phyloP scores from a whole-genome alignment of 768 basidiomycete species.

The Obba rivulosa region DNA sequence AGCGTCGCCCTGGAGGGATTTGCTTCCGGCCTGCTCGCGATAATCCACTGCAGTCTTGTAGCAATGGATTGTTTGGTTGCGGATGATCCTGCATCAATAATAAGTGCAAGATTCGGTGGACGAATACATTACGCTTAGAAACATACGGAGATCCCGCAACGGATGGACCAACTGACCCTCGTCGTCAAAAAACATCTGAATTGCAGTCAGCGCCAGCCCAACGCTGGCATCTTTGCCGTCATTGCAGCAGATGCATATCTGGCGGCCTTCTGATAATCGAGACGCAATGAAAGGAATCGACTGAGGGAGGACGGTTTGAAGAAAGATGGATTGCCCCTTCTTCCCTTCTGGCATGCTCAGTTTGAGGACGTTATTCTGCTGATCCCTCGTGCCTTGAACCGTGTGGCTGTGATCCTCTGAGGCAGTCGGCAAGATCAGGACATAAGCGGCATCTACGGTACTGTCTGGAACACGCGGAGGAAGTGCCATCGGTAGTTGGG shows the following conservation, averaged over 20 bases:
- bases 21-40: conserved; percentile 62
- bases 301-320: conserved; percentile 43
- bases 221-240: conserved; percentile 58
- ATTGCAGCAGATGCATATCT: conserved; percentile 48
- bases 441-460: background rate
- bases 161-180: conserved; percentile 29
- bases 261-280: conserved; percentile 30
- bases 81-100: background rate
- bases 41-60: conserved; percentile 81
- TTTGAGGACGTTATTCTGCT: conserved; percentile 6
- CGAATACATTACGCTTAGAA: background rate
- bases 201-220: conserved; percentile 54
- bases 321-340: conserved; percentile 21
- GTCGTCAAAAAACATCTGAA: conserved; percentile 56
- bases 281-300: conserved; percentile 40
- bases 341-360: conserved; percentile 18
- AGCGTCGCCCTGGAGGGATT: conserved; percentile 84
- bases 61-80: conserved; percentile 60
- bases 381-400: background rate
- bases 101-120: too few species aligned
- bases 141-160: background rate
- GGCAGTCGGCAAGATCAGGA: background rate
- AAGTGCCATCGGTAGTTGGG: conserved; percentile 23
- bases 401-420: background rate
- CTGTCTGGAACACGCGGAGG: conserved; percentile 6